Percentiles rank a stretch among this genome's conserved stretches.
Conservation (phyloP, 2,329 filamentous ascomycete species). For the Microdochium trichocladiopsis region DNA sequence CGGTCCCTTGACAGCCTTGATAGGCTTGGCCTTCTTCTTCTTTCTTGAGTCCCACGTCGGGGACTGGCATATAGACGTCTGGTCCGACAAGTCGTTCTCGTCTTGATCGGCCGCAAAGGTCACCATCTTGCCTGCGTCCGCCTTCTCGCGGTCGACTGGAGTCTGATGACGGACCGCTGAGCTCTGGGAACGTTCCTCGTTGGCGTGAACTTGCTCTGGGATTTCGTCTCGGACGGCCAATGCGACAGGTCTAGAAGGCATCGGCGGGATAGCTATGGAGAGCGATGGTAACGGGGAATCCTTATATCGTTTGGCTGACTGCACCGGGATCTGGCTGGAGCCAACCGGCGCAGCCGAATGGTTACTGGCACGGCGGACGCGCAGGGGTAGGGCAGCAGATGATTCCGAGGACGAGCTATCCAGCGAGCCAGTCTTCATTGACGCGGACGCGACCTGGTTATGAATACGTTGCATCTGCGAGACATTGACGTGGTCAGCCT, state of each 20-base stretch:
- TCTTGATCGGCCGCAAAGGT: slow-evolving; percentile 27
- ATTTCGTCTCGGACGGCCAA: slow-evolving; percentile 8
- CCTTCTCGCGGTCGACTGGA: slow-evolving; percentile 9
- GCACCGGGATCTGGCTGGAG: not conserved
- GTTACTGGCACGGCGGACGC: slow-evolving; percentile 11
- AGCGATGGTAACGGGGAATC: slow-evolving; percentile 19
- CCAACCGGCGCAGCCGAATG: not conserved
- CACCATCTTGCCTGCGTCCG: slow-evolving; percentile 28
- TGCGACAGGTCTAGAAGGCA: slow-evolving; percentile 11
- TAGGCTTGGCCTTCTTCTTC: slow-evolving; percentile 41
- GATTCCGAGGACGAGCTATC: not conserved
- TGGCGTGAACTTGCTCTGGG: not conserved
- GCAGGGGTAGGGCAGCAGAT: not conserved
- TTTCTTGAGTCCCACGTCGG: slow-evolving; percentile 54
- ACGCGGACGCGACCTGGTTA: slow-evolving; percentile 15
- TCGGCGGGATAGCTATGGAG: slow-evolving; percentile 22
- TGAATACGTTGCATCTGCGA: slow-evolving; percentile 29
- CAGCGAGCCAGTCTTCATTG: not conserved
- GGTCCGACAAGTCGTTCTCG: slow-evolving; percentile 28
- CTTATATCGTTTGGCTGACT: not conserved
- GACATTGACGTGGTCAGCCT: slow-evolving; percentile 3
- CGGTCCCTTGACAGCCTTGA: slow-evolving; percentile 31
- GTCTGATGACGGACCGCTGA: slow-evolving; percentile 2
- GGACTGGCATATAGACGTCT: slow-evolving; percentile 51
- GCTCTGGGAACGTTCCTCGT: not conserved